phyloP scores from a whole-genome alignment of 495 filamentous ascomycete species.

The Annulohypoxylon maeteangense region DNA sequence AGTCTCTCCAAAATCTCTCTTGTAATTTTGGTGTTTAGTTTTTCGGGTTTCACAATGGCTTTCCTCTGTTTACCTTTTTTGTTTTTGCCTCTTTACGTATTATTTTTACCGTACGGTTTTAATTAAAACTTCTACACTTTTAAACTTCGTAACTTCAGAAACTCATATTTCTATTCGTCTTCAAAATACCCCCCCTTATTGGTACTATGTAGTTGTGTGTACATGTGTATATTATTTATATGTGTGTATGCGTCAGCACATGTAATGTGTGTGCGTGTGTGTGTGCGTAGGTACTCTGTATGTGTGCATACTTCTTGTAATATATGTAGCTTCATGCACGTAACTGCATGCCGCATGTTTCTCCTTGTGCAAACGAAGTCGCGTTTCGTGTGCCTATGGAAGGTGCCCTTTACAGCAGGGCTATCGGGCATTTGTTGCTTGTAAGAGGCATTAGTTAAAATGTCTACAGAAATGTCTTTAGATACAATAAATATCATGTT shows the following conservation, averaged over 20 bases:
- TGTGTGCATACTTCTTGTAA: constrained; percentile 38
- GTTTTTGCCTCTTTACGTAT: neutral
- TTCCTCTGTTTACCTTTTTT: neutral
- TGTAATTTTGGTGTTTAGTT: too few species aligned
- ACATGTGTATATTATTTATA: constrained; percentile 40
- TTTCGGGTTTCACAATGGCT: too few species aligned
- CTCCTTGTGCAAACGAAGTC: constrained; percentile 46
- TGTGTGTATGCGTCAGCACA: constrained; percentile 40
- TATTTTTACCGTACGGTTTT: neutral
- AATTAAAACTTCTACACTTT: neutral
- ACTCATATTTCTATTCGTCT: constrained; percentile 12
- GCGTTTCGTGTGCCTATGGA: constrained; percentile 38
- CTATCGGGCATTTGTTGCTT: constrained; percentile 40
- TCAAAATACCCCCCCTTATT: constrained; percentile 3
- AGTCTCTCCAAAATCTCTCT: neutral
- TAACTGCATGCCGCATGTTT: constrained; percentile 39
- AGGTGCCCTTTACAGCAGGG: constrained; percentile 31
- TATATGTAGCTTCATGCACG: constrained; percentile 34
- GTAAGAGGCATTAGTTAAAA: constrained; percentile 17
- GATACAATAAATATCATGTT: constrained; percentile 1
- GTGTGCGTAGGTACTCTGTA: constrained; percentile 28
- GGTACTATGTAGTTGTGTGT: constrained; percentile 10
- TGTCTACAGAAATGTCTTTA: neutral
- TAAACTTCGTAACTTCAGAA: neutral
- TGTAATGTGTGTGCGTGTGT: constrained; percentile 28